These are phyloP conservation scores for Diversispora epigaea DNA, from an alignment of 192 early-diverging fungal genomes.

Conservation along the genomic window DNA sequence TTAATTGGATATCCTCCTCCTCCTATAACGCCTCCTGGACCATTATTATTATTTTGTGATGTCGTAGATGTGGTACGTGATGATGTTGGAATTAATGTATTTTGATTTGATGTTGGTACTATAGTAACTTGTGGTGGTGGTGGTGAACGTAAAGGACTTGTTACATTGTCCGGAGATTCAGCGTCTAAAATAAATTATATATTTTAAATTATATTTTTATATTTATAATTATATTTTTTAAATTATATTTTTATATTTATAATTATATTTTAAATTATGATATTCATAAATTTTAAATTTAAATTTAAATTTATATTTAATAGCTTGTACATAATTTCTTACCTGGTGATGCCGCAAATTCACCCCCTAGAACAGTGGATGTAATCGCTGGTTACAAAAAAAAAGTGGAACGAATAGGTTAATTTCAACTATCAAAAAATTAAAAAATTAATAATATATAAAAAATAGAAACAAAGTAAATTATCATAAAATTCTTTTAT, in stretches of 20 bases:
- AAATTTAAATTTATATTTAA: no score
- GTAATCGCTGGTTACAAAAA: background rate
- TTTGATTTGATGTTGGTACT: no score
- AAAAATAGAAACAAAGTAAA: background rate
- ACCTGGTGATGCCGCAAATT: slow-evolving; percentile 17
- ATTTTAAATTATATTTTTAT: background rate
- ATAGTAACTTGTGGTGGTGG: background rate
- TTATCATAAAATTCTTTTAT: background rate
- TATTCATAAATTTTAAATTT: no score
- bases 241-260: background rate
- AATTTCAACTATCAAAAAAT: slow-evolving; percentile 2
- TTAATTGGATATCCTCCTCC: slow-evolving; percentile 34
- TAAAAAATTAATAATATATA: background rate
- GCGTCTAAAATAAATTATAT: background rate
- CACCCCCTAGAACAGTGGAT: slow-evolving; percentile 8
- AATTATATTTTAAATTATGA: background rate
- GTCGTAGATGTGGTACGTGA: slow-evolving; percentile 7
- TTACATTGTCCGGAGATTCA: background rate
- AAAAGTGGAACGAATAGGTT: background rate
- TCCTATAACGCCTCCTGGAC: no score
- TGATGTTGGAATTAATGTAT: slow-evolving; percentile 28
- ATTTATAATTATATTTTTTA: background rate
- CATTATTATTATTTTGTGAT: no score
- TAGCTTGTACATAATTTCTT: background rate
- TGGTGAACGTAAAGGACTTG: slow-evolving; percentile 7